Base-by-base conservation (phyloP, 441 rosid species). In the Viola pubescens region DNA sequence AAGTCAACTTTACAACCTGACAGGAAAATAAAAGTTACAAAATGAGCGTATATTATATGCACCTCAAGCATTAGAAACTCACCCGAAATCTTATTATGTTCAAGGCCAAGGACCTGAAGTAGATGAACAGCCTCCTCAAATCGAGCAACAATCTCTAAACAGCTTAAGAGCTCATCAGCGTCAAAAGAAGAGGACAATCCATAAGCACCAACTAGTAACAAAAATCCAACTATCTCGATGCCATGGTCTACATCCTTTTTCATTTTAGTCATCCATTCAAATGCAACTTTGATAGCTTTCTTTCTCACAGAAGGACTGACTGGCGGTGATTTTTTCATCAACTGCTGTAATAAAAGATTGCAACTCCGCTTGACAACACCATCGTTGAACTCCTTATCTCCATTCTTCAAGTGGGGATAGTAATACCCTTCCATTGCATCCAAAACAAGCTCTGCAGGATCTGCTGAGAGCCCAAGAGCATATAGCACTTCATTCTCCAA, bases 131-230 rank as follows among this genome's bases (percentile, higher is more conserved):
- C 67, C 70, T 61, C 69, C 37, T 54, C 59, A 42, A 58, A 59
- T 3, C 61, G 70, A 50, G 71, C 60, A 65, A 73, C 68, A 52
- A 46, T 48, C 64, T 38, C 68, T 52, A 76, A 60, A 38, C 64
- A 61, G 11, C 51, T 46, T 12, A 74, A 55, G 48, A 74, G 70
- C 53, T 76, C 79, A 41, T 65, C 67, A 6, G 57, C 37, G 40
- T 70, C 65, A 34, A 78, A 78, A 50, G 42, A 38, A 42, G 74
- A 48, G 5, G 58, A 63, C 63, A 81, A 63, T 14, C 68, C 63
- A 70, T 74, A 81, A 26, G 79, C 58, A 70, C 70, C 76, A 66
- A 81, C 37, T 56, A 81, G 70, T 70, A 45, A 70, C 69, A 81
- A 66, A 73, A 76, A 76, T 41, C 66, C 62, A 58, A 74, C 67